Base-by-base conservation (phyloP, 495 filamentous ascomycete genomes). In the Penicillium steckii region DNA sequence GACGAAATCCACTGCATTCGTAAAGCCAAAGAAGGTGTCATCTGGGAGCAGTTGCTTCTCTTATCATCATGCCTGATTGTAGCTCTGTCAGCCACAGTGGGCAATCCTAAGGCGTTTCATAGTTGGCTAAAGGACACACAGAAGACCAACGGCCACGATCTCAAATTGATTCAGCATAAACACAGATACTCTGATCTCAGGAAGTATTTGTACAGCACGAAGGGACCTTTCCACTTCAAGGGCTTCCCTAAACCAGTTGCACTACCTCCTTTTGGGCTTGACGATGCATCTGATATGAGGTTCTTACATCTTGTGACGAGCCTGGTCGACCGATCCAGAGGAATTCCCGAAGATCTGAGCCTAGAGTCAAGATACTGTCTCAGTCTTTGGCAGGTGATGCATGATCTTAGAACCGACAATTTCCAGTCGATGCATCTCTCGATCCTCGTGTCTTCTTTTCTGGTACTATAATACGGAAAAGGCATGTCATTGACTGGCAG, bases 1-100 rank as follows among this genome's bases (percentile, higher is more conserved):
- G 89, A 93, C 54, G 88, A 91, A 67, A 80, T 91, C n/a, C 88
- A 93, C 63, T 89, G 78, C 13, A 90, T 91, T 48, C 86, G 87
- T 0, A 84, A 90, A 64, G 79, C 84, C 2, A 83, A 91, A 15
- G 88, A 93, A 59, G 88, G 88, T 45, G 69, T 90, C 9, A 75
- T 93, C 1, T 93, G 88, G 88, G 88, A 93, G 55, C 88, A 93
- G 57, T 73, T 93, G 8, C 71, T 91, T 10, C 76, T 91, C 1
- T 69, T 89, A 23, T 77, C 88, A 0, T 85, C 88, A 8, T 90
- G 88, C 56, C 88, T 86, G 0, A 89, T 93, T 42, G 85, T 93
- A 51, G 88, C 88, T 1, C 74, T 93, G 4, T 91, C 88, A 8
- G 88, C 88, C 6, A 93, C 88, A 0, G 84, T 91, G 30, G 89